A percentile compares a stretch with the other conserved stretches of the same genome.
Evolutionary conservation across 2,329 filamentous ascomycete genomes (phyloP).

Genomic region (Bipolaris cookei): DNA sequence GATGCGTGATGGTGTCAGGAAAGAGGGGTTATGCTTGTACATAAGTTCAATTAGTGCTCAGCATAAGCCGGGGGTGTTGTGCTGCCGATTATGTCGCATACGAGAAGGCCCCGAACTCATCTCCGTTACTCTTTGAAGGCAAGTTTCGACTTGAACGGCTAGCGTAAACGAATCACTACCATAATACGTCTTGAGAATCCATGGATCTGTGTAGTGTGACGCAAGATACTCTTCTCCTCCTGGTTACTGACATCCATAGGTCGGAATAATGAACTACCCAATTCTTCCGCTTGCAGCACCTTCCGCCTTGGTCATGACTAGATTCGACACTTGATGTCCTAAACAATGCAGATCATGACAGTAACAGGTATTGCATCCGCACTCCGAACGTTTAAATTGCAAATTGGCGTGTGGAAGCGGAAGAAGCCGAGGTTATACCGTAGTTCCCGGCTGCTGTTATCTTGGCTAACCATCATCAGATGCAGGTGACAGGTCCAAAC

Average conservation of each 20-base stretch:
- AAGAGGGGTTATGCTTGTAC: not conserved
- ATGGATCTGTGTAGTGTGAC: not conserved
- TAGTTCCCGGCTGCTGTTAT: not conserved
- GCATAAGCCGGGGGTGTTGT: not conserved
- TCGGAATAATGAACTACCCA: conserved; percentile 3
- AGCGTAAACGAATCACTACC: not conserved
- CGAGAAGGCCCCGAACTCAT: not conserved
- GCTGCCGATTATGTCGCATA: not conserved
- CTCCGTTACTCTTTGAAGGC: not conserved
- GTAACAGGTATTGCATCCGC: conserved; percentile 3
- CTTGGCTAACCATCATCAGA: not conserved
- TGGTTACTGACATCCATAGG: not conserved
- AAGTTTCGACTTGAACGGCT: not conserved
- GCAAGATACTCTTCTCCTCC: not conserved
- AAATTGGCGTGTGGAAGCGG: not conserved
- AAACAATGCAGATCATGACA: not conserved
- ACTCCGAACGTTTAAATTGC: not conserved
- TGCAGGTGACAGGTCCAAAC: not conserved
- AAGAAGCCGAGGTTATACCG: conserved; percentile 1
- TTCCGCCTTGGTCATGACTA: not conserved
- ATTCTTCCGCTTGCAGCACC: conserved; percentile 12
- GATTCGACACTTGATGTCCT: not conserved
- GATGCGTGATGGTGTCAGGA: not conserved
- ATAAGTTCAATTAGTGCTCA: not conserved
- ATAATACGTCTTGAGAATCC: not conserved